Evolutionary conservation across 306 rosid genomes (phyloP).

Genomic region (Abrus pulchellus): DNA sequence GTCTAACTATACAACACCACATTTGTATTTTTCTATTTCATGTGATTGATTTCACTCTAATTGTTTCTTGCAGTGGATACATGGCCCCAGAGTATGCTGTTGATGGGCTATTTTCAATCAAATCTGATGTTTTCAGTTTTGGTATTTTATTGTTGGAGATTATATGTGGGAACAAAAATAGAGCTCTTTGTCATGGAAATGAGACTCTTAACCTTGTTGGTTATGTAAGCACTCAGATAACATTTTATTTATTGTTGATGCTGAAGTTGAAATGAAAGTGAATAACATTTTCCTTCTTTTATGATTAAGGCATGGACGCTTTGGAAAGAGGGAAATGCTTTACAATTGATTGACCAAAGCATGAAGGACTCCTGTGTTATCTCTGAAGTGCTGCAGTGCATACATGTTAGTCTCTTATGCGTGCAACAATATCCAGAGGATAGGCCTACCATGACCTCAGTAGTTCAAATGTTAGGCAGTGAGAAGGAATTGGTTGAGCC

Average conservation of each 20-base stretch:
- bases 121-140: neutral
- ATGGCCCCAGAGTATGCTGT: conserved; percentile 13
- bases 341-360: conserved; percentile 51
- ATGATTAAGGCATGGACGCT: conserved; percentile 57
- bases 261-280: neutral
- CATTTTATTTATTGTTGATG: neutral
- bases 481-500: conserved; percentile 54
- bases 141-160: conserved; percentile 16
- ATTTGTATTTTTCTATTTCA: neutral
- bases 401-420: conserved; percentile 61
- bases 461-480: conserved; percentile 57
- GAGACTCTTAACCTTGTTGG: conserved; percentile 19
- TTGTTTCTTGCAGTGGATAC: neutral
- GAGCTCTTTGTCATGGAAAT: neutral
- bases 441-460: conserved; percentile 38
- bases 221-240: neutral
- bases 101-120: neutral
- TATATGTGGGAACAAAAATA: conserved; percentile 1
- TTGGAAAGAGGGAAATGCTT: conserved; percentile 55
- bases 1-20: neutral
- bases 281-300: neutral
- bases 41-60: neutral
- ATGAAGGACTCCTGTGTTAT: conserved; percentile 32
- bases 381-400: conserved; percentile 53
- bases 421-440: conserved; percentile 50